Evolutionary conservation across 352 stramenopile species (phyloP), one percentile per base, ranked within the genome.

Genomic region (Pythium sp.): DNA sequence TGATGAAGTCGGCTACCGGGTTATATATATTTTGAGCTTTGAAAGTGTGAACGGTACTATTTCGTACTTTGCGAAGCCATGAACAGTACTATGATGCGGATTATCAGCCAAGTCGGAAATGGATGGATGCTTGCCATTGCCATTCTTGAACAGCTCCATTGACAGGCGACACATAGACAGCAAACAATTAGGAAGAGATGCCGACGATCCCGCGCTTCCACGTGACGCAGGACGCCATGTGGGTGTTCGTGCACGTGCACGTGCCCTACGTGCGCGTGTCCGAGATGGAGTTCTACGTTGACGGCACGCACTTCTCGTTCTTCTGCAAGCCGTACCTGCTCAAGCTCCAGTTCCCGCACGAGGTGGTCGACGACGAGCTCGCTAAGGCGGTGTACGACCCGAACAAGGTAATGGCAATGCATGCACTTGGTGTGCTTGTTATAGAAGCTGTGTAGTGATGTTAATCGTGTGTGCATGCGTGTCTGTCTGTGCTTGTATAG

Each of bases 241-340:
- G 89, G 77, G 75, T 97, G 24, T 94, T 90, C 69, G 79, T 97
- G 46, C 88, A 96, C 71, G 87, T 97, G 28, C 81, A 92, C 68
- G 90, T 97, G 68, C 91, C 91, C 18, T 97, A 94, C 70, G 91
- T 98, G 51, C 90, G 91, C 62, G 90, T 98, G 41, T 93, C 84
- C 15, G 90, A 97, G 62, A 95, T 97, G 86, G 92, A 98, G 77
- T 98, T 96, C 74, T 77, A 94, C 54, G 87, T 97, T 24, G 90
- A 98, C 70, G 85, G 88, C 67, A 69, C 69, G 72, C 85, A 93
- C 57, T 99, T 98, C 75, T 90, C 87, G 36, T 98, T 98, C 76
- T 98, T 92, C 76, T 98, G 96, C 76, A 98, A 98, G 67, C 98
- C 98, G 15, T 99, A 99, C 75, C 74, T 99, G 63, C 87, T 99